Evolutionary conservation across 495 filamentous ascomycete genomes (phyloP), one percentile per base, ranked within the genome.

Genomic region (Hyaloscypha finlandica): DNA sequence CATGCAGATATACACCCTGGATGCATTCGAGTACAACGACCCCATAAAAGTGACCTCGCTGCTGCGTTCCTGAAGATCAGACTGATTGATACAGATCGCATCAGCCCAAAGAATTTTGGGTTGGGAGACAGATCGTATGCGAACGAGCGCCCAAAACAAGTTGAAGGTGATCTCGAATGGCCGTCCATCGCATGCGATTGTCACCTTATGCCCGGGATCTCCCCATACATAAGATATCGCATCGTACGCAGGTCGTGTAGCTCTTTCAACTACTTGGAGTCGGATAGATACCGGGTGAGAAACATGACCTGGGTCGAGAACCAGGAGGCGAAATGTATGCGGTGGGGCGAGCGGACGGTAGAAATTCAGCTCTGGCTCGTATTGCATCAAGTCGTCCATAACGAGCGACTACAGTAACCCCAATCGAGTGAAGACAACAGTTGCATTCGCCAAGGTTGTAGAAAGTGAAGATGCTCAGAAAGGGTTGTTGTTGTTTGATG

Each of bases 81-180:
- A 55, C 61, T 81, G 79, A 71, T 81, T 67, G 55, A 81, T 79
- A 71, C 79, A 82, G 20, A 81, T 71, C 0, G 78, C 72, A 63
- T 80, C 79, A 22, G 74, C 71, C 77, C 78, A 79, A 0, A 80
- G 19, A 16, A 61, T 59, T 30, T 74, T 70, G 35, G 63, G 22
- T n/a, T 57, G 55, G 12, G 74, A 67, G 2, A 30, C 20, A 62
- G 61, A 48, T 12, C 77, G 76, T 8, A 80, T 69, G 22, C 71
- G 63, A 4, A 42, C 61, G 2, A 80, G 71, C 9, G 70, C 76
- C 3, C 64, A 60, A 51, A 68, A 65, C 9, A 81, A 65, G 25
- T 72, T 80, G 11, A 52, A 61, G 19, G 73, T 74, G 33, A 79
- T 68, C 0, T 45, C 45, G 16, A 79, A 65, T 5, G 19, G 25